Evolutionary conservation across 2,329 filamentous ascomycete species (phyloP).

Genomic region (Boeremia exigua): DNA sequence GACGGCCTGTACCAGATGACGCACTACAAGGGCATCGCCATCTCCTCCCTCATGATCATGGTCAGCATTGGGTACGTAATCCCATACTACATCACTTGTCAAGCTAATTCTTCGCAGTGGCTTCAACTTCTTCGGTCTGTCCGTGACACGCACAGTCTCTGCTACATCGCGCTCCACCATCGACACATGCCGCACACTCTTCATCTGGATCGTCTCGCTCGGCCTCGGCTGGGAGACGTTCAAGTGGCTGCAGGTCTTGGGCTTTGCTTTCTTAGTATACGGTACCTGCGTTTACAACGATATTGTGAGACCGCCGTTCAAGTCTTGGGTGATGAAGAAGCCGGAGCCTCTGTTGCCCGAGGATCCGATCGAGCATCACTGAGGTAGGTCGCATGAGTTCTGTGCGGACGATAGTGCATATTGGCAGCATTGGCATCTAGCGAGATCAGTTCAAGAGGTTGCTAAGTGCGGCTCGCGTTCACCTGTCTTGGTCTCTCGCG

Average conservation of each 20-base stretch:
- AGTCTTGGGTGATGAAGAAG: conserved; percentile 64
- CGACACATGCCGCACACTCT: conserved; percentile 94
- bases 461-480: no score
- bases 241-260: conserved; percentile 93
- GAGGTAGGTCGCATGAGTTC: conserved; percentile 1
- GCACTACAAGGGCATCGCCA: conserved; percentile 70
- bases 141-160: conserved; percentile 86
- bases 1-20: conserved; percentile 86
- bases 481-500: no score
- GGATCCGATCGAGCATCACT: conserved; percentile 77
- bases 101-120: conserved; percentile 62
- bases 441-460: no score
- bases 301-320: conserved; percentile 81
- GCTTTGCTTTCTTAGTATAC: conserved; percentile 90
- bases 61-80: conserved; percentile 85
- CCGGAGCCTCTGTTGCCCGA: conserved; percentile 75
- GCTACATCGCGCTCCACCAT: conserved; percentile 95
- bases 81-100: neutral
- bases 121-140: conserved; percentile 98
- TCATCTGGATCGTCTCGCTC: conserved; percentile 96
- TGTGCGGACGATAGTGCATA: neutral
- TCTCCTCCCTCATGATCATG: conserved; percentile 91
- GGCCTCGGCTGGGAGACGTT: conserved; percentile 96
- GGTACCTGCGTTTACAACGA: conserved; percentile 98
- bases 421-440: conserved; percentile 3